phyloP scores from a whole-genome alignment of 331 rosid species.

The Phaseolus coccineus region DNA sequence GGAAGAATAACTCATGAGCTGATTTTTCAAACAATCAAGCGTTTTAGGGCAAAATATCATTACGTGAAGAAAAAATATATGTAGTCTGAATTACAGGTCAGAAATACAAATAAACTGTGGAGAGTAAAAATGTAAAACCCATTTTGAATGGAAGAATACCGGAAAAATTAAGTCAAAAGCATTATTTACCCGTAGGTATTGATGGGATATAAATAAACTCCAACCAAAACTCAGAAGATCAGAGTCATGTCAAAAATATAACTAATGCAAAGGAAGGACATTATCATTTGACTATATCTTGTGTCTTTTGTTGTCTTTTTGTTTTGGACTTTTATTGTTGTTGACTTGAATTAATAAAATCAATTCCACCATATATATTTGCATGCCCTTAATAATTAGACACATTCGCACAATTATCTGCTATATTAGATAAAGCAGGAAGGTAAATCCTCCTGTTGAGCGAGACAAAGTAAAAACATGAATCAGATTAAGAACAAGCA shows the following conservation, averaged over 20 bases:
- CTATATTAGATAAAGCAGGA: slow-evolving; percentile 8
- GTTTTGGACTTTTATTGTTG: slow-evolving; percentile 37
- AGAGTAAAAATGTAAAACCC: slow-evolving; percentile 27
- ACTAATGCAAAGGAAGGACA: slow-evolving; percentile 29
- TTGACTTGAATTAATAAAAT: slow-evolving; percentile 28
- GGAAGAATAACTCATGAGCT: background rate
- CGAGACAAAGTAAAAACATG: background rate
- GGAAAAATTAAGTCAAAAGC: slow-evolving; percentile 10
- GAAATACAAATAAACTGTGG: slow-evolving; percentile 19
- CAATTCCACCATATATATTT: background rate
- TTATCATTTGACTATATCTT: slow-evolving; percentile 40
- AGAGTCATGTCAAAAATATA: slow-evolving; percentile 45
- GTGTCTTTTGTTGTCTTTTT: slow-evolving; percentile 33
- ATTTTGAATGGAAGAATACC: background rate
- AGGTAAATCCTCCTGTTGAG: background rate
- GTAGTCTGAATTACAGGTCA: background rate
- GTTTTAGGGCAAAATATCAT: slow-evolving; percentile 23
- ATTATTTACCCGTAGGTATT: slow-evolving; percentile 36
- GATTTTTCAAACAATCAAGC: background rate
- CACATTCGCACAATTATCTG: background rate
- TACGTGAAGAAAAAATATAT: slow-evolving; percentile 12
- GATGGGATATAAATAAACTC: slow-evolving; percentile 40
- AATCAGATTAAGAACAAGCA: slow-evolving; percentile 4
- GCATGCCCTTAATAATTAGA: slow-evolving; percentile 25
- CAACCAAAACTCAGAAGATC: slow-evolving; percentile 33